Evolutionary conservation across 1,284 basidiomycete species (phyloP).

Genomic region (Cutaneotrichosporon curvatum): DNA sequence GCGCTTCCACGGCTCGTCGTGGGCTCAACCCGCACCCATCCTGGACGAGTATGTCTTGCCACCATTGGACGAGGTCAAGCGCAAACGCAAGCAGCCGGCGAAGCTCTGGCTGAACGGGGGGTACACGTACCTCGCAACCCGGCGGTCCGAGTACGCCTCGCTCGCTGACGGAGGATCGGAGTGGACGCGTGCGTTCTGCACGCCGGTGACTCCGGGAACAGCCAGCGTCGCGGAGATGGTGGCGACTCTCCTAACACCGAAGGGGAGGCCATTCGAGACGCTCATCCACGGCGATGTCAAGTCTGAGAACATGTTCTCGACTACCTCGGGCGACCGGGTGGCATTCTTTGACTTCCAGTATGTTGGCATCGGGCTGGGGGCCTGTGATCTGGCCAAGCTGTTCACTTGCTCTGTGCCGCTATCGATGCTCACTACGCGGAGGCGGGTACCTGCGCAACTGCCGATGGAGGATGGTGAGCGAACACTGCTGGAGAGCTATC

Average conservation of each 20-base stretch:
- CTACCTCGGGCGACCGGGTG: background rate
- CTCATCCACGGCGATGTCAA: constrained; percentile 19
- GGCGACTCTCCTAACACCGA: constrained; percentile 6
- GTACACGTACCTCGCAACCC: constrained; percentile 18
- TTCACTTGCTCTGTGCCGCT: constrained; percentile 15
- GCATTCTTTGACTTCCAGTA: constrained; percentile 20
- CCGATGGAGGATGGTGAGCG: constrained; percentile 8
- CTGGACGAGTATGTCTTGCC: constrained; percentile 1
- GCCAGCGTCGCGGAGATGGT: constrained; percentile 1
- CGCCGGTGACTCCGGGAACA: background rate
- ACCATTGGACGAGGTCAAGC: constrained; percentile 1
- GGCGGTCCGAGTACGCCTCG: constrained; percentile 7
- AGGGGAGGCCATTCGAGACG: constrained; percentile 4
- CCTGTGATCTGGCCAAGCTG: constrained; percentile 18
- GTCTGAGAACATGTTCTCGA: constrained; percentile 16
- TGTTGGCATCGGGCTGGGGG: constrained; percentile 15
- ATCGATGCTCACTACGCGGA: constrained; percentile 1
- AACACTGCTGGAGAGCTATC: constrained; percentile 6
- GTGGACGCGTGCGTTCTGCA: constrained; percentile 7
- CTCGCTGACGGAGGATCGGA: constrained; percentile 1
- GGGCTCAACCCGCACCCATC: background rate
- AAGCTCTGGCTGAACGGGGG: constrained; percentile 16
- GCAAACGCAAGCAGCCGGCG: background rate
- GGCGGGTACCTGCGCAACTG: background rate
- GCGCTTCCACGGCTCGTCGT: constrained; percentile 1